Percentiles rank a stretch among this genome's conserved stretches.
These are phyloP conservation scores for Gigaspora rosea DNA, from an alignment of 192 early-diverging fungal species.

Conservation along the genomic window DNA sequence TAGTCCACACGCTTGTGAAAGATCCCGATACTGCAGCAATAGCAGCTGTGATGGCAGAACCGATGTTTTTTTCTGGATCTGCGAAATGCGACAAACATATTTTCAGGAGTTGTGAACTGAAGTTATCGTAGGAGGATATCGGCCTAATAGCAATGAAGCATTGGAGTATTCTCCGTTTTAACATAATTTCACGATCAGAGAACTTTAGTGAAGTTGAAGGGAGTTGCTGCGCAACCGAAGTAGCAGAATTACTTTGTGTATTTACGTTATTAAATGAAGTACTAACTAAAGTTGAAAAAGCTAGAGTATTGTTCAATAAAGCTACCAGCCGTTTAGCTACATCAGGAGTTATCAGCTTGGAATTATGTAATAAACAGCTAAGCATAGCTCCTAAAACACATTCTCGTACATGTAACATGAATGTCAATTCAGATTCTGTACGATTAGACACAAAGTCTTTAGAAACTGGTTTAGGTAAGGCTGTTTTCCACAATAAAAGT, in stretches of 20 bases:
- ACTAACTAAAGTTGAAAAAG: constrained; percentile 59
- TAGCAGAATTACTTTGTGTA: constrained; percentile 38
- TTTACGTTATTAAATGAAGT: constrained; percentile 45
- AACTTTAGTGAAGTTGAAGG: constrained; percentile 43
- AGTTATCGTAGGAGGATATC: constrained; percentile 56
- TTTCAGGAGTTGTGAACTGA: constrained; percentile 48
- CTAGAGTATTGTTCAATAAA: constrained; percentile 69
- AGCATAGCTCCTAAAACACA: constrained; percentile 71
- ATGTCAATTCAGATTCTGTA: constrained; percentile 67
- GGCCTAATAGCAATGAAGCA: constrained; percentile 67
- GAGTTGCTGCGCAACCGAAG: constrained; percentile 32
- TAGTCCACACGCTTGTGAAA: constrained; percentile 56
- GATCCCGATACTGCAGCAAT: constrained; percentile 50
- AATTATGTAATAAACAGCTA: constrained; percentile 71
- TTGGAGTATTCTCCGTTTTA: constrained; percentile 68
- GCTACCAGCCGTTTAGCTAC: constrained; percentile 78
- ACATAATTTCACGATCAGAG: constrained; percentile 58
- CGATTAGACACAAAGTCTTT: constrained; percentile 62
- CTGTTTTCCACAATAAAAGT: constrained; percentile 76
- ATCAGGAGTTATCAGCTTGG: constrained; percentile 65
- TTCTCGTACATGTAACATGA: constrained; percentile 59
- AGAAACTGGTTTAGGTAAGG: constrained; percentile 69
- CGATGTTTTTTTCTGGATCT: constrained; percentile 55
- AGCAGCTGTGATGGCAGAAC: constrained; percentile 47
- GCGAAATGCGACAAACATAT: constrained; percentile 52